phyloP scores from a whole-genome alignment of 129 eudicot genomes.

The Kitagawia praeruptora region DNA sequence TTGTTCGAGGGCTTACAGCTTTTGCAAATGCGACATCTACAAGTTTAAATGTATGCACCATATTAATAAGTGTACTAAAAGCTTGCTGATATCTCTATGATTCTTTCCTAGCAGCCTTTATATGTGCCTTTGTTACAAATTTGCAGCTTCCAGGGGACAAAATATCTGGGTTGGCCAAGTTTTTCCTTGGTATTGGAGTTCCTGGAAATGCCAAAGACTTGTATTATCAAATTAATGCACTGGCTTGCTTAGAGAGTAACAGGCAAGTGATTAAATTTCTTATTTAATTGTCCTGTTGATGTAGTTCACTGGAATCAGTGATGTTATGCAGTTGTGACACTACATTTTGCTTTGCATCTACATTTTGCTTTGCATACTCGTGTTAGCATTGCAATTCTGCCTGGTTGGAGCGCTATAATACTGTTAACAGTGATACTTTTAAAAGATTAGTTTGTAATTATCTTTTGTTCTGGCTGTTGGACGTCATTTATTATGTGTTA shows the following conservation, averaged over 20 bases:
- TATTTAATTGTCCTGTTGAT: neutral
- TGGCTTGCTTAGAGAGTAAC: slow-evolving; percentile 64
- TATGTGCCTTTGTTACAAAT: slow-evolving; percentile 6
- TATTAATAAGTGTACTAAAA: neutral
- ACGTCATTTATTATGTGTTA: neutral
- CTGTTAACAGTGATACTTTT: neutral
- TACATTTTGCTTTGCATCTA: neutral
- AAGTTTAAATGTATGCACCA: slow-evolving; percentile 43
- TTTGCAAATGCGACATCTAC: slow-evolving; percentile 57
- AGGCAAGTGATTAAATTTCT: slow-evolving; percentile 40
- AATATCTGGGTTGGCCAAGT: slow-evolving; percentile 82
- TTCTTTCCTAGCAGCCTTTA: slow-evolving; percentile 5
- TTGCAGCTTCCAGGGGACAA: slow-evolving; percentile 80
- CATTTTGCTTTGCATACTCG: neutral
- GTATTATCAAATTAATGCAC: slow-evolving; percentile 70
- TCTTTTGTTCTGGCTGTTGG: neutral
- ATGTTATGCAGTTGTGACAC: neutral
- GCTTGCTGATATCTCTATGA: neutral
- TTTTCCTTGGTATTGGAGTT: slow-evolving; percentile 75
- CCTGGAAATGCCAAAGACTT: slow-evolving; percentile 81
- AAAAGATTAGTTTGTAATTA: neutral
- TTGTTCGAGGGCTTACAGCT: slow-evolving; percentile 72
- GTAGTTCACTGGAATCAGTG: neutral
- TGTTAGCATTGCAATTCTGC: neutral
- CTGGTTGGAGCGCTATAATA: neutral